phyloP scores from a whole-genome alignment of 1,284 basidiomycete species.

The Salmacisia buchloeana region DNA sequence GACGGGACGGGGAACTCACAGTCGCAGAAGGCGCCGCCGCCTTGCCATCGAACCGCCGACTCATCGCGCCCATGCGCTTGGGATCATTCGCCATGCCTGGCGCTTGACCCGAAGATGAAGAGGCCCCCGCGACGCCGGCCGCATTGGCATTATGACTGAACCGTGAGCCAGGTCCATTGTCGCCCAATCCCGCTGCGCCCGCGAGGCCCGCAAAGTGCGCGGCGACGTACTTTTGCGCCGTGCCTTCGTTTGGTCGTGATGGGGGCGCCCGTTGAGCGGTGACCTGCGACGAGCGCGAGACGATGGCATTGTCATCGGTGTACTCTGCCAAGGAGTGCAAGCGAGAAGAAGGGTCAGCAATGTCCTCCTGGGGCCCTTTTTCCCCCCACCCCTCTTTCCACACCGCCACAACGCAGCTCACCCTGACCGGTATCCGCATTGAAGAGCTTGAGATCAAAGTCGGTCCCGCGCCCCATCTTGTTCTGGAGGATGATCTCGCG shows the following conservation, averaged over 20 bases:
- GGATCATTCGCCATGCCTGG: not conserved
- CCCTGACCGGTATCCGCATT: constrained; percentile 43
- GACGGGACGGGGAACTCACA: not conserved
- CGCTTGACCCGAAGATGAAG: not conserved
- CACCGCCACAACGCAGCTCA: constrained; percentile 5
- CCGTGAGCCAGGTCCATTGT: constrained; percentile 24
- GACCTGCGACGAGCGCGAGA: constrained; percentile 89
- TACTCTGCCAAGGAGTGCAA: constrained; percentile 62
- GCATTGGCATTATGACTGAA: constrained; percentile 10
- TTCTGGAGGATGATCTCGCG: constrained; percentile 95
- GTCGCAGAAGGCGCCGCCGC: constrained; percentile 51
- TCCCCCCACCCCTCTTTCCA: not conserved
- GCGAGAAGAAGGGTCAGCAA: constrained; percentile 3
- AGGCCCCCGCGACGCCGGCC: not conserved
- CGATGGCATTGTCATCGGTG: constrained; percentile 81
- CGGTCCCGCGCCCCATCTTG: constrained; percentile 89
- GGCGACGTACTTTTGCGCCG: constrained; percentile 76
- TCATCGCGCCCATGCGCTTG: constrained; percentile 56
- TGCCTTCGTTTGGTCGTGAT: constrained; percentile 79
- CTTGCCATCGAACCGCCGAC: constrained; percentile 81
- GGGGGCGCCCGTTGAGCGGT: constrained; percentile 85
- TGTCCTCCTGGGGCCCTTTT: not conserved
- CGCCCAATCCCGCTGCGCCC: not conserved
- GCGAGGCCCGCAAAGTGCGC: constrained; percentile 44
- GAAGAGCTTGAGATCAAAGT: constrained; percentile 87